Percentiles rank a stretch among this genome's conserved stretches.
Conservation (phyloP, 2,329 filamentous ascomycete genomes). For the Neophaeococcomyces mojaviensis region DNA sequence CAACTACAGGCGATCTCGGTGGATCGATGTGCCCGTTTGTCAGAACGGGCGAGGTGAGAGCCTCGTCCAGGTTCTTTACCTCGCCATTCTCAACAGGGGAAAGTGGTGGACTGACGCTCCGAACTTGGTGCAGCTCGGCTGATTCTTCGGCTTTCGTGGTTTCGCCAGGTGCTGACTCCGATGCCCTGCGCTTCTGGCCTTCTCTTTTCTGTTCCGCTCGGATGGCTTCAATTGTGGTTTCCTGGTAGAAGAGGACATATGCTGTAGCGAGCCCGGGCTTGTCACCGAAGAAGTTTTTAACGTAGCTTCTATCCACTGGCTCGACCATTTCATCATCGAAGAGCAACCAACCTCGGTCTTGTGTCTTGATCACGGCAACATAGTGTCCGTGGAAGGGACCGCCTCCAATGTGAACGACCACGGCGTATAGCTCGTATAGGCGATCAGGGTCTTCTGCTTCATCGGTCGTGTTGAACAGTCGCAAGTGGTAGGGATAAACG, state of each 20-base stretch:
- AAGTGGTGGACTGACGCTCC: conserved; percentile 33
- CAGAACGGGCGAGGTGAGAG: conserved; percentile 52
- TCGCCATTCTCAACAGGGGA: conserved; percentile 32
- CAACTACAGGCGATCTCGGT: conserved; percentile 18
- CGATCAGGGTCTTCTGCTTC: conserved; percentile 90
- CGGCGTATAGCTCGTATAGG: conserved; percentile 91
- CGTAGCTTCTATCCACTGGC: conserved; percentile 92
- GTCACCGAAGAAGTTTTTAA: conserved; percentile 94
- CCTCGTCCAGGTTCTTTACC: conserved; percentile 57
- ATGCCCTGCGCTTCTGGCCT: conserved; percentile 40
- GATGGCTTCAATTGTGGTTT: conserved; percentile 65
- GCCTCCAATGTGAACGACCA: conserved; percentile 93
- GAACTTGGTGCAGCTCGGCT: conserved; percentile 31
- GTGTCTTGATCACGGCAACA: conserved; percentile 94
- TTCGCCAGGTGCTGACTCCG: conserved; percentile 37
- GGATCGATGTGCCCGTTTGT: conserved; percentile 23
- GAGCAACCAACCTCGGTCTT: conserved; percentile 88
- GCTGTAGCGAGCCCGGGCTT: conserved; percentile 85
- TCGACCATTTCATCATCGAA: conserved; percentile 99
- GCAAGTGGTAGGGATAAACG: conserved; percentile 91
- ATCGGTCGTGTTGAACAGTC: conserved; percentile 95
- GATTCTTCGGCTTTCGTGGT: conserved; percentile 31
- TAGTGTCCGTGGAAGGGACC: conserved; percentile 98
- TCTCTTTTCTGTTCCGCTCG: conserved; percentile 77
- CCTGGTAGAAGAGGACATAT: conserved; percentile 96